A percentile compares a stretch with the other conserved stretches of the same genome.
Conservation (phyloP, 345 rosid genomes). For the Syzygium aromaticum region DNA sequence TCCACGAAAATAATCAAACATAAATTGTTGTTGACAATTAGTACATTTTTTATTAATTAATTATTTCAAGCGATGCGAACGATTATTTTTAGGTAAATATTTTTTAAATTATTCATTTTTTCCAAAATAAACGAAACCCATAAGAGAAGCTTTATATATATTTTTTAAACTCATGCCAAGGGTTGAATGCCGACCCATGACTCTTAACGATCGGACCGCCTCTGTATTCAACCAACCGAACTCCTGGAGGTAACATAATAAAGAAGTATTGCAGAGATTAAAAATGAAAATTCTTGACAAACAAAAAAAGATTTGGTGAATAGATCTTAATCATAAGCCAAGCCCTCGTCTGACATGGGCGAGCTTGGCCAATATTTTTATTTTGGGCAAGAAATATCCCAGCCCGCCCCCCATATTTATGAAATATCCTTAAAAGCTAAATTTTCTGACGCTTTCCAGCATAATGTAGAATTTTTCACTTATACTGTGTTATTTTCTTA, state of each 20-base stretch:
- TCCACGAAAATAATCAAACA: not conserved
- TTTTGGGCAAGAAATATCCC: not conserved
- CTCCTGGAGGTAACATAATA: not conserved
- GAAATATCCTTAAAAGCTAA: not conserved
- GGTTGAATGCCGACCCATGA: not conserved
- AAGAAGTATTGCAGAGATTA: not conserved
- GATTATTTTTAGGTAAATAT: not conserved
- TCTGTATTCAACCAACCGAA: not conserved
- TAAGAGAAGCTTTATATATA: not conserved
- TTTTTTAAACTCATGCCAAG: not conserved
- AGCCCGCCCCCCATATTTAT: not conserved
- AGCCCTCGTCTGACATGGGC: not conserved
- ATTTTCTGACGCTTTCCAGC: not conserved
- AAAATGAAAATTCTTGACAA: too few relatives aligned
- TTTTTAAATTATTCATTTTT: not conserved
- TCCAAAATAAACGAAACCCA: fast-evolving
- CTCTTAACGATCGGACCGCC: not conserved
- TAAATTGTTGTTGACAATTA: not conserved
- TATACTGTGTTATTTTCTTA: not conserved
- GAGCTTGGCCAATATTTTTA: not conserved
- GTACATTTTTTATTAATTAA: not conserved
- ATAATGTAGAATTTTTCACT: not conserved
- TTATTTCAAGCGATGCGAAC: not conserved
- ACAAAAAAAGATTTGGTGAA: not conserved
- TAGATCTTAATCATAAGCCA: not conserved